These are phyloP conservation scores for Austroboletus novae-zelandiae DNA, from an alignment of 1,284 basidiomycete genomes.

Conservation along the genomic window DNA sequence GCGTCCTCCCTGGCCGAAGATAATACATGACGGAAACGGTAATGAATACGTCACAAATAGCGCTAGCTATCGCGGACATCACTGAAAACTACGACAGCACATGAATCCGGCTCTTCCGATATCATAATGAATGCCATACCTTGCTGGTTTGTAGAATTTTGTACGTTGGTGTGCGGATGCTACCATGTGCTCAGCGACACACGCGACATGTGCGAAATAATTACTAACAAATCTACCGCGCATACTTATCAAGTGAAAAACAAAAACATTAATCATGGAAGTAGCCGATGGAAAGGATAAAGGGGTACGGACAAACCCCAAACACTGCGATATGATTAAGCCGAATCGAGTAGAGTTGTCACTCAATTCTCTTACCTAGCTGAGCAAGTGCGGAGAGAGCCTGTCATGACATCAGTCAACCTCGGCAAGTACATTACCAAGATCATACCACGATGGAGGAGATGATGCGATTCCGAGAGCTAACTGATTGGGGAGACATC, in stretches of 20 bases:
- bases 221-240: constrained; percentile 4
- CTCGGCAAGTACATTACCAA: too few relatives aligned
- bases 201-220: background rate
- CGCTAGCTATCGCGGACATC: constrained; percentile 8
- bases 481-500: constrained; percentile 15
- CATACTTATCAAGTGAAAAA: constrained; percentile 7
- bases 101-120: background rate
- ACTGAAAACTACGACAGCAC: constrained; percentile 2
- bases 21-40: constrained; percentile 23
- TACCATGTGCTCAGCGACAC: background rate
- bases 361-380: constrained; percentile 9
- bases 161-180: constrained; percentile 9
- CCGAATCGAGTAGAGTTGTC: background rate
- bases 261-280: background rate
- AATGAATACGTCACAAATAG: constrained; percentile 21
- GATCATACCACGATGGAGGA: constrained; percentile 18
- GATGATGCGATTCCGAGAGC: constrained; percentile 16
- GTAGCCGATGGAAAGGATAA: too few relatives aligned
- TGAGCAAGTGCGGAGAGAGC: constrained; percentile 9
- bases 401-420: constrained; percentile 7
- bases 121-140: constrained; percentile 2
- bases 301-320: constrained; percentile 15
- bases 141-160: background rate
- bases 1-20: constrained; percentile 13
- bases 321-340: constrained; percentile 8